Percentiles rank a stretch among this genome's conserved stretches.
These are phyloP conservation scores for Rhytidhysteron rufulum DNA, from an alignment of 2,329 filamentous ascomycete species.

Conservation along the genomic window DNA sequence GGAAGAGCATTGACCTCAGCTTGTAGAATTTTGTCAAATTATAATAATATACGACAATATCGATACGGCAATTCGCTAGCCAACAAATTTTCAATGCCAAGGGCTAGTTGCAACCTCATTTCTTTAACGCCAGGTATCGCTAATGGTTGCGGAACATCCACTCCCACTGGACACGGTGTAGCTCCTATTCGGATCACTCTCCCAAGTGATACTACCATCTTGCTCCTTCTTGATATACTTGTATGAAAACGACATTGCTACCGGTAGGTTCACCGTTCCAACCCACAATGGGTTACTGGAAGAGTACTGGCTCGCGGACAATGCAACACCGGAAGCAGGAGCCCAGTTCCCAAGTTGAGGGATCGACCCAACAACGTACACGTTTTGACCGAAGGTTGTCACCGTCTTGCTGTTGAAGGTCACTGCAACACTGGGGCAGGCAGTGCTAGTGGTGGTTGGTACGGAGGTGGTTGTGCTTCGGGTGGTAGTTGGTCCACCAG, in stretches of 20 bases:
- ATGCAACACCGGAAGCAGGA: constrained; percentile 31
- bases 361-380: constrained; percentile 43
- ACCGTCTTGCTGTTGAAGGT: constrained; percentile 47
- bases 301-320: constrained; percentile 43
- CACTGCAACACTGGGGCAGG: constrained; percentile 28
- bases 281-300: constrained; percentile 44
- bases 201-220: constrained; percentile 43
- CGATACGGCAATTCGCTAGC: too few relatives aligned
- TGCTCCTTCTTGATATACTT: constrained; percentile 45
- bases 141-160: constrained; percentile 14
- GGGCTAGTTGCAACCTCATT: neutral
- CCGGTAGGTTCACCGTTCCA: constrained; percentile 35
- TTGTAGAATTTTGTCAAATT: too few relatives aligned
- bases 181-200: constrained; percentile 41
- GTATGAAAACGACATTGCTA: constrained; percentile 41
- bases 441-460: constrained; percentile 7
- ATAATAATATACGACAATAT: too few relatives aligned
- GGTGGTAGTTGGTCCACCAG: neutral
- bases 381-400: constrained; percentile 47
- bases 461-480: neutral
- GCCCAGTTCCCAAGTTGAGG: constrained; percentile 44
- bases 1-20: too few relatives aligned
- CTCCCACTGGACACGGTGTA: constrained; percentile 29
- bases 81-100: too few relatives aligned
- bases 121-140: constrained; percentile 23